These are phyloP conservation scores for Aspergillus phoenicis DNA, from an alignment of 2,329 filamentous ascomycete species.

Conservation along the genomic window DNA sequence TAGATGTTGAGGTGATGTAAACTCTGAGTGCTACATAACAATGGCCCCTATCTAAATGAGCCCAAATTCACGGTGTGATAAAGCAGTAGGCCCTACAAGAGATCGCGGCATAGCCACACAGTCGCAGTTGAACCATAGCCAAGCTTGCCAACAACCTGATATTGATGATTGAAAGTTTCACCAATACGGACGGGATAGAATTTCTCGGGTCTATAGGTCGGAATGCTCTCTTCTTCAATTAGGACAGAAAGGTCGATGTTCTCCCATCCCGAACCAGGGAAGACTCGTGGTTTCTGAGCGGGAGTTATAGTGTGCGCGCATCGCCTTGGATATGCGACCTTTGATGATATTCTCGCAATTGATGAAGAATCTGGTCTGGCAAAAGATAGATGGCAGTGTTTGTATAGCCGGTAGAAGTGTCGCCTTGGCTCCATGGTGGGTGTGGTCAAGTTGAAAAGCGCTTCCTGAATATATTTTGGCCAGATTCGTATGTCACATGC, in stretches of 20 bases:
- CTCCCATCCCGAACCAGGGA: constrained; percentile 11
- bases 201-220: constrained; percentile 9
- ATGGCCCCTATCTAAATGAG: constrained; percentile 12
- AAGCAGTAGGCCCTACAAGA: not conserved
- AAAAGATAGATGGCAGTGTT: not conserved
- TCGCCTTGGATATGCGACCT: not conserved
- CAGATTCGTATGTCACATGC: not conserved
- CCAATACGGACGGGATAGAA: constrained; percentile 17
- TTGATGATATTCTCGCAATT: not conserved
- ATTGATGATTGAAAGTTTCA: constrained; percentile 17
- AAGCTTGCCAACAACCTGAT: constrained; percentile 19
- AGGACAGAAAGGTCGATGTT: constrained; percentile 1
- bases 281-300: constrained; percentile 7
- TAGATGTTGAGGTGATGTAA: constrained; percentile 15
- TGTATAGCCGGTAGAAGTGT: not conserved
- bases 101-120: constrained; percentile 14
- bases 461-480: too few relatives aligned
- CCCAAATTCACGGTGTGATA: not conserved
- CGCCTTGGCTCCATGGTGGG: not conserved
- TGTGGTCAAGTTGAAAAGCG: not conserved
- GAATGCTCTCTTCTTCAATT: constrained; percentile 12
- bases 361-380: not conserved
- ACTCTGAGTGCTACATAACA: constrained; percentile 21
- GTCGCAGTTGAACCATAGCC: constrained; percentile 19
- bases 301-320: constrained; percentile 1